Evolutionary conservation across 768 basidiomycete species (phyloP).

Genomic region (Serendipita sp.): DNA sequence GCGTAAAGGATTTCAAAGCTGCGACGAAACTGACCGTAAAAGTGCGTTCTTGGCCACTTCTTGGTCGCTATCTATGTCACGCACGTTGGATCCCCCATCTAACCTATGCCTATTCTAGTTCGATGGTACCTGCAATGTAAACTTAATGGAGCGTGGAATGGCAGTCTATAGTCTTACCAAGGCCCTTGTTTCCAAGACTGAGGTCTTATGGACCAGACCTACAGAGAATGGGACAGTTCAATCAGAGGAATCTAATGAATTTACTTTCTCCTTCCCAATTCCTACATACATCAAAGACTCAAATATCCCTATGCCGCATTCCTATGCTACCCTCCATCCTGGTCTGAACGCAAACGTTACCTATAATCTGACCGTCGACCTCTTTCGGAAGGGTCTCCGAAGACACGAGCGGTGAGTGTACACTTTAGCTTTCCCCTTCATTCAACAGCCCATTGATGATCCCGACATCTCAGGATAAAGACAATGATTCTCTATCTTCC

Average conservation of each 20-base stretch:
- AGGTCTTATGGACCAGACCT: conserved; percentile 2
- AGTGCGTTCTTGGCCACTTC: conserved; percentile 16
- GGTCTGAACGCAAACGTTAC: conserved; percentile 19
- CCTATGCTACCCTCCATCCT: conserved; percentile 20
- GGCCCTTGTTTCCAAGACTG: background rate
- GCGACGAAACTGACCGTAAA: conserved; percentile 24
- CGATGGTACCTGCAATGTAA: background rate
- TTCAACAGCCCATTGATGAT: background rate
- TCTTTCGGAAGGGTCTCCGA: conserved; percentile 25
- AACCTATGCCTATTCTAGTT: background rate
- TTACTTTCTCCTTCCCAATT: conserved; percentile 25
- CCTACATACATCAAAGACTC: conserved; percentile 21
- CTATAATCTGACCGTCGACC: conserved; percentile 24
- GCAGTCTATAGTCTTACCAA: background rate
- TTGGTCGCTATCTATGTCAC: too few relatives aligned
- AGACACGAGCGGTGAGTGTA: conserved; percentile 25
- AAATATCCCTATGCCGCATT: conserved; percentile 23
- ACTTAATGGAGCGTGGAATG: background rate
- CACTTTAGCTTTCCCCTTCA: background rate
- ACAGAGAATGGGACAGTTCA: background rate
- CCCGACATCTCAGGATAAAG: background rate
- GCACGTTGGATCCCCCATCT: too few relatives aligned
- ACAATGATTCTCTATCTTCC: conserved; percentile 1
- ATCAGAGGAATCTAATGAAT: conserved; percentile 8
- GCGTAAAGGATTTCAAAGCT: conserved; percentile 22